phyloP scores from a whole-genome alignment of 306 rosid genomes.

The Quercus agrifolia region DNA sequence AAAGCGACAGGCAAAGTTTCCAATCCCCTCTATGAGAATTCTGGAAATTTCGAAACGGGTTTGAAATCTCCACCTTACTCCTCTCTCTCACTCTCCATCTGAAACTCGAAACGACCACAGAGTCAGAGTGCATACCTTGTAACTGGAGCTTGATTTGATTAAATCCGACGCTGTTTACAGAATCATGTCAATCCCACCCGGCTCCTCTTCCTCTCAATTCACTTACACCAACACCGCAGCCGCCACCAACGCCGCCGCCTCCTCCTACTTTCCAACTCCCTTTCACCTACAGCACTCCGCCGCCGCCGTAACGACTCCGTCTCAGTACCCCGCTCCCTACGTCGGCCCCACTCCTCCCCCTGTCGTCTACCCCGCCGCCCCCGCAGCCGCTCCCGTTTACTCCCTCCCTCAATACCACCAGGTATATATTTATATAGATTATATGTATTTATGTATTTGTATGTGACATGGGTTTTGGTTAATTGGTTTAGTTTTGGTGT shows the following conservation, averaged over 20 bases:
- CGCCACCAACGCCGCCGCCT: conserved; percentile 47
- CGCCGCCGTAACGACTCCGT: conserved; percentile 14
- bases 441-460: background rate
- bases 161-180: background rate
- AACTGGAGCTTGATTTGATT: no score
- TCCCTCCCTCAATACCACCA: conserved; percentile 74
- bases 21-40: no score
- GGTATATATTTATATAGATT: conserved; percentile 18
- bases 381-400: conserved; percentile 47
- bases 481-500: background rate
- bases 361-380: conserved; percentile 28
- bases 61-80: no score
- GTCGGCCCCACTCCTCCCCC: conserved; percentile 37
- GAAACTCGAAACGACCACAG: no score
- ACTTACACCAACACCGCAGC: conserved; percentile 41
- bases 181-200: conserved; percentile 54
- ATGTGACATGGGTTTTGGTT: background rate
- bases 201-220: conserved; percentile 48
- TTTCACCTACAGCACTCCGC: conserved; percentile 79
- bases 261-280: conserved; percentile 70
- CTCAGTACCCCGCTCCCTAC: conserved; percentile 55
- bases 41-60: no score
- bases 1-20: no score
- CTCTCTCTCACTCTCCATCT: no score
- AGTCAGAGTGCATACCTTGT: no score